Evolutionary conservation across 176 grass and related monocot genomes (phyloP).

Genomic region (Coix lacrymajobi): DNA sequence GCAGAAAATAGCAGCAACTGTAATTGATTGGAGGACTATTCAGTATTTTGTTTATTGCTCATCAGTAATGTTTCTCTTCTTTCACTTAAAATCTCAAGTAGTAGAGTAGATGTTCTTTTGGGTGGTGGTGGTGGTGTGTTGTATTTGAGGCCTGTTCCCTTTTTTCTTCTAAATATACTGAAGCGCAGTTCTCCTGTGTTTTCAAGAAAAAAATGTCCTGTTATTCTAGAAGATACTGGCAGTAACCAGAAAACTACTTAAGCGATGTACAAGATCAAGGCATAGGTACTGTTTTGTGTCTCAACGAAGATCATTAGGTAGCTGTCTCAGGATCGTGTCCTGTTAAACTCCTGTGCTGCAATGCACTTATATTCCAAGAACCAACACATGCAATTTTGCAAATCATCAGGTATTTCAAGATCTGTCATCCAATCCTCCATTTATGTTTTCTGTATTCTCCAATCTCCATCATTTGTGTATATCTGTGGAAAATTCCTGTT

Average conservation of each 20-base stretch:
- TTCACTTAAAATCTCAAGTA: neutral
- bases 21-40: neutral
- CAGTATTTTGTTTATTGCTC: neutral
- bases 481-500: slow-evolving; percentile 28
- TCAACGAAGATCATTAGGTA: slow-evolving; percentile 37
- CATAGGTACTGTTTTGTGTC: slow-evolving; percentile 48
- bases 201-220: too few relatives aligned
- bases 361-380: slow-evolving; percentile 48
- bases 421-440: slow-evolving; percentile 56
- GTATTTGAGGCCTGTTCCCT: too few relatives aligned
- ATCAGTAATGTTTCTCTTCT: neutral
- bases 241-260: slow-evolving; percentile 17
- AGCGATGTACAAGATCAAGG: slow-evolving; percentile 40
- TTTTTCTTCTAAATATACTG: too few relatives aligned
- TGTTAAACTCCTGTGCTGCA: slow-evolving; percentile 41
- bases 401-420: slow-evolving; percentile 35
- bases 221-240: neutral
- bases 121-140: too few relatives aligned
- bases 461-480: slow-evolving; percentile 39
- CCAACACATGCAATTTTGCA: slow-evolving; percentile 6
- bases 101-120: neutral
- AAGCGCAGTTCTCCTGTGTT: too few relatives aligned
- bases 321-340: slow-evolving; percentile 28
- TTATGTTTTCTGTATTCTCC: slow-evolving; percentile 44
- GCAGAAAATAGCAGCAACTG: slow-evolving; percentile 46